These are phyloP conservation scores for Backusella tarrabulga DNA, from an alignment of 192 early-diverging fungal species.

Conservation along the genomic window DNA sequence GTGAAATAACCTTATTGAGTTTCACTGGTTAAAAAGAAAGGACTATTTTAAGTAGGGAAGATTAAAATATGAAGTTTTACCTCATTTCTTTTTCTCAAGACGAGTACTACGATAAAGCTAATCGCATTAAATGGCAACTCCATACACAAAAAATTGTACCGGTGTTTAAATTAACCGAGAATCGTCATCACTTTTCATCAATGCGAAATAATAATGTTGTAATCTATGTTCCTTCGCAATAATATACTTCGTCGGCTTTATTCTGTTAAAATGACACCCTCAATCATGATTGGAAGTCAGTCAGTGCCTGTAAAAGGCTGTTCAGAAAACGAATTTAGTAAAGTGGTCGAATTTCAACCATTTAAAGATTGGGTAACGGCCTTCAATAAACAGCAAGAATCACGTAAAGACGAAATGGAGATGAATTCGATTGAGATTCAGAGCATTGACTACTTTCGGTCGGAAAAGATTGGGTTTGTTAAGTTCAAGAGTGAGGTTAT, in stretches of 20 bases:
- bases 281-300: slow-evolving; percentile 19
- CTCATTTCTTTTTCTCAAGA: not conserved
- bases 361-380: slow-evolving; percentile 55
- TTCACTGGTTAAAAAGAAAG: not conserved
- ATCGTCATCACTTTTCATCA: not conserved
- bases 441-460: slow-evolving; percentile 70
- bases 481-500: slow-evolving; percentile 64
- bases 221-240: not conserved
- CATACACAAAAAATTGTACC: too few relatives aligned
- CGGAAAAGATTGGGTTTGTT: slow-evolving; percentile 67
- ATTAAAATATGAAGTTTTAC: not conserved
- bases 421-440: slow-evolving; percentile 60
- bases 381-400: slow-evolving; percentile 39
- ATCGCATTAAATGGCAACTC: too few relatives aligned
- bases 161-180: not conserved
- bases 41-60: not conserved
- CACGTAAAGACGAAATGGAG: slow-evolving; percentile 29
- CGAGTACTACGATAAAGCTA: not conserved
- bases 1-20: not conserved
- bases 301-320: slow-evolving; percentile 19
- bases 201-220: not conserved
- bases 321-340: slow-evolving; percentile 15
- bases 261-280: slow-evolving; percentile 9
- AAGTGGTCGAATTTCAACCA: slow-evolving; percentile 53
- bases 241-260: not conserved